These are phyloP conservation scores for Suillus spraguei DNA, from an alignment of 768 basidiomycete genomes.

Conservation along the genomic window DNA sequence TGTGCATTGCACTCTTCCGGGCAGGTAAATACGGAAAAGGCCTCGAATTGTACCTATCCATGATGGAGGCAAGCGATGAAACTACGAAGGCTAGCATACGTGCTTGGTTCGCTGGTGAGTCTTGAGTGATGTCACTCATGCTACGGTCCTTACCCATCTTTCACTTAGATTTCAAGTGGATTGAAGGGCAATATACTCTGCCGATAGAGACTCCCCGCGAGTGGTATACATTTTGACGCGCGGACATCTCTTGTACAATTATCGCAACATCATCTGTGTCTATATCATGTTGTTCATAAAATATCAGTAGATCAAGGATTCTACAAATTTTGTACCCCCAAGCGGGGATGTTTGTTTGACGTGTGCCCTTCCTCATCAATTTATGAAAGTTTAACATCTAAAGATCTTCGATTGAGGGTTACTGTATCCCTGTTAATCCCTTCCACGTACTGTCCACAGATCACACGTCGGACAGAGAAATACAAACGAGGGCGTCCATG, in stretches of 20 bases:
- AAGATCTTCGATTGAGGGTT: background rate
- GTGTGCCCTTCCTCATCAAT: background rate
- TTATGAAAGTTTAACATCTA: background rate
- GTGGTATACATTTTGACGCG: background rate
- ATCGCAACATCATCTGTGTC: background rate
- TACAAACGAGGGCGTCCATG: background rate
- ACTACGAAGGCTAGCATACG: background rate
- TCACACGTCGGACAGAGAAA: background rate
- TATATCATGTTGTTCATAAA: background rate
- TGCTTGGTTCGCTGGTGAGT: background rate
- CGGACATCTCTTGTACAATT: background rate
- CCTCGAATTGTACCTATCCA: no score
- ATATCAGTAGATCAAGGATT: background rate
- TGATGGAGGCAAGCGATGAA: background rate
- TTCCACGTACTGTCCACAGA: background rate
- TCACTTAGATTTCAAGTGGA: background rate
- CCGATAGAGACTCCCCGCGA: background rate
- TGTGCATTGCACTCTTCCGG: no score
- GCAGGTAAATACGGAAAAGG: no score
- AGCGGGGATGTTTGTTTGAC: background rate
- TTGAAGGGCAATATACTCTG: background rate
- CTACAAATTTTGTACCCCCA: background rate
- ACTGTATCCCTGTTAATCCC: background rate
- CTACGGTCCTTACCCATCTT: background rate
- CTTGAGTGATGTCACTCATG: background rate